Percentiles rank a stretch among this genome's conserved stretches.
Conservation (phyloP, 768 basidiomycete genomes). For the Pisolithus orientalis region DNA sequence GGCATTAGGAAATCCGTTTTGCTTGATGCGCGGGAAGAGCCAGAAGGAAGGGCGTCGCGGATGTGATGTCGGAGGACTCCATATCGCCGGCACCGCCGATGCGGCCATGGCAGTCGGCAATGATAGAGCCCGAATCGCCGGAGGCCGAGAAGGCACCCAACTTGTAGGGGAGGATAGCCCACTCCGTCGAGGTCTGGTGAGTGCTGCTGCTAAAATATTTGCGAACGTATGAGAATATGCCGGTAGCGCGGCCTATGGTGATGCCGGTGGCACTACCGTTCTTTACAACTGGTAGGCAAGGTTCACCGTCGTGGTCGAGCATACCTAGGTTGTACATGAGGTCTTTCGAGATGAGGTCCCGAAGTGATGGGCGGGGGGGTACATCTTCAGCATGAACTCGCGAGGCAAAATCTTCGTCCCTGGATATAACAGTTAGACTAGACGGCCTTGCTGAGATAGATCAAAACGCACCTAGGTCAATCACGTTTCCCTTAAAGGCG, state of each 20-base stretch:
- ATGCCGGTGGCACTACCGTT: constrained; percentile 27
- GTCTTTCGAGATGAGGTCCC: constrained; percentile 25
- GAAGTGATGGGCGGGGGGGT: constrained; percentile 17
- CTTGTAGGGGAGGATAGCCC: constrained; percentile 23
- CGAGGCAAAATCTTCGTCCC: constrained; percentile 11
- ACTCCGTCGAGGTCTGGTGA: constrained; percentile 17
- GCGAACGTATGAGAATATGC: not conserved
- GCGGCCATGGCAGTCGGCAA: constrained; percentile 22
- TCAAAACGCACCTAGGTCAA: constrained; percentile 30
- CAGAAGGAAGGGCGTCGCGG: constrained; percentile 26
- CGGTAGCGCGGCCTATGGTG: constrained; percentile 20
- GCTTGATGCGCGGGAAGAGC: constrained; percentile 26
- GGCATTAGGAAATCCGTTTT: constrained; percentile 21
- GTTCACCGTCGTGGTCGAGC: constrained; percentile 22
- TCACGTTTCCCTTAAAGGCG: constrained; percentile 28
- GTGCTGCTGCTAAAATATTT: not conserved
- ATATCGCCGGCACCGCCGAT: constrained; percentile 23
- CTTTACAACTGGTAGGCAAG: constrained; percentile 31
- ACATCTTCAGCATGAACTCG: constrained; percentile 21
- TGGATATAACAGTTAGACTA: constrained; percentile 15
- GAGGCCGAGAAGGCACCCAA: constrained; percentile 22
- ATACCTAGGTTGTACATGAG: constrained; percentile 26
- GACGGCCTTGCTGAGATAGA: constrained; percentile 16
- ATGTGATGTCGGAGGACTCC: constrained; percentile 24
- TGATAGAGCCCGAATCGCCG: constrained; percentile 30